These are phyloP conservation scores for Puccinia hordei DNA, from an alignment of 1,284 basidiomycete species.

Conservation along the genomic window DNA sequence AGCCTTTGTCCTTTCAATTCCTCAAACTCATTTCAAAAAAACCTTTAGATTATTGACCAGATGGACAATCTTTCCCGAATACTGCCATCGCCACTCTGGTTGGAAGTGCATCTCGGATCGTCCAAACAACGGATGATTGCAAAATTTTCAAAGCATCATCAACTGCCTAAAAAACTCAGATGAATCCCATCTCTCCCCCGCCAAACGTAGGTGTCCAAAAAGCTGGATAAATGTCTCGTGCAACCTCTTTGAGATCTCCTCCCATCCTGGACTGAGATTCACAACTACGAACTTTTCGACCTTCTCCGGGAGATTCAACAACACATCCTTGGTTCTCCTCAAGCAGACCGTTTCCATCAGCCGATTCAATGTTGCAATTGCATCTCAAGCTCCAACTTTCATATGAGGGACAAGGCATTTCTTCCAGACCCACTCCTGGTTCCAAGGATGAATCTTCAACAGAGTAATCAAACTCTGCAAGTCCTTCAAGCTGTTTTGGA, in stretches of 20 bases:
- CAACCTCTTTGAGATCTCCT: background rate
- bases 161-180: background rate
- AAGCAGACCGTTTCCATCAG: background rate
- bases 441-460: background rate
- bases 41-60: background rate
- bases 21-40: background rate
- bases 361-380: background rate
- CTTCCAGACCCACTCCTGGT: background rate
- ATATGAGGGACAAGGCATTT: background rate
- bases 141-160: background rate
- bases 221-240: background rate
- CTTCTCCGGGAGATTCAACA: background rate
- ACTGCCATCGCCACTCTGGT: background rate
- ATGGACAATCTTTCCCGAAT: conserved; percentile 6
- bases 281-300: background rate
- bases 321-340: background rate
- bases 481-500: conserved; percentile 58
- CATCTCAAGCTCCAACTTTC: background rate
- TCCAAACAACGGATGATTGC: background rate
- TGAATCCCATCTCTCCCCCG: background rate
- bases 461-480: conserved; percentile 55
- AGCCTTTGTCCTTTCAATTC: no score
- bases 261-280: background rate
- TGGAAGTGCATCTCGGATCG: background rate
- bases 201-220: background rate